phyloP scores from a whole-genome alignment of 1,284 basidiomycete genomes.

The Rhodotorula sp. region DNA sequence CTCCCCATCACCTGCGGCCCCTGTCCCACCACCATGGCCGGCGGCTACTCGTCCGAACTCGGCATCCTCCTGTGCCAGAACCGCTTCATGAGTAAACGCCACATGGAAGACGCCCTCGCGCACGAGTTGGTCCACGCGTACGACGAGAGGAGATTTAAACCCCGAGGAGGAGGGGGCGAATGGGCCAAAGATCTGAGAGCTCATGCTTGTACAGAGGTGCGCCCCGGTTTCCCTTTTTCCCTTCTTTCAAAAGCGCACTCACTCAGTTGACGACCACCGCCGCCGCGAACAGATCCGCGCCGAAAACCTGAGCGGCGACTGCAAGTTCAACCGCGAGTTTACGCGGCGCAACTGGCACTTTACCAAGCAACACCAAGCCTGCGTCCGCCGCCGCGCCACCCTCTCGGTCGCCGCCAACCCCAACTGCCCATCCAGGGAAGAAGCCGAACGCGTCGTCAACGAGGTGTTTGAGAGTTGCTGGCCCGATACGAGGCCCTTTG shows the following conservation, averaged over 20 bases:
- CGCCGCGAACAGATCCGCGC: constrained; percentile 72
- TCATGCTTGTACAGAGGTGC: constrained; percentile 91
- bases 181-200: constrained; percentile 61
- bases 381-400: constrained; percentile 82
- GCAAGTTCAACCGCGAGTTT: constrained; percentile 76
- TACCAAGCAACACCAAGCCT: constrained; percentile 90
- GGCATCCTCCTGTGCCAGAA: constrained; percentile 83
- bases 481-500: constrained; percentile 91
- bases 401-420: constrained; percentile 78
- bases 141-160: constrained; percentile 89
- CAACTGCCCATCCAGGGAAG: constrained; percentile 68
- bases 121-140: constrained; percentile 97
- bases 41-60: constrained; percentile 75
- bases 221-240: constrained; percentile 38
- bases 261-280: not conserved
- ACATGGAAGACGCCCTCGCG: constrained; percentile 88
- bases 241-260: not conserved
- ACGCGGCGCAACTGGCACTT: constrained; percentile 70
- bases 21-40: constrained; percentile 69
- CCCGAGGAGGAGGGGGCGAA: constrained; percentile 72
- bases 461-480: constrained; percentile 97
- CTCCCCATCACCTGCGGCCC: constrained; percentile 76
- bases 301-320: constrained; percentile 89
- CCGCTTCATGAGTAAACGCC: constrained; percentile 71
- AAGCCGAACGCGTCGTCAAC: constrained; percentile 85